Evolutionary conservation across 495 filamentous ascomycete genomes (phyloP).

Genomic region (Xylaria cubensis): DNA sequence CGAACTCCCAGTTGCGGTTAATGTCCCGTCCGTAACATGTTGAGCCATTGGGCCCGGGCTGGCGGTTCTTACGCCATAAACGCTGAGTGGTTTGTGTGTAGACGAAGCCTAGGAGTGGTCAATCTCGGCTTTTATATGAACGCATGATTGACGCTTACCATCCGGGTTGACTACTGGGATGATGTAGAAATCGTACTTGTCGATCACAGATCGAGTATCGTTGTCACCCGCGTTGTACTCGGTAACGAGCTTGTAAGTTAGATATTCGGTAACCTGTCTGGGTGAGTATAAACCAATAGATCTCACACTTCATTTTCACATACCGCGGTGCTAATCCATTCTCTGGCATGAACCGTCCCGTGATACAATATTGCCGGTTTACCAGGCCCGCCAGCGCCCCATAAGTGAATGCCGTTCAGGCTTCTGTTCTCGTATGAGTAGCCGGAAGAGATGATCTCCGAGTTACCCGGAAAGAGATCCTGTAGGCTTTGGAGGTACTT

Average conservation of each 20-base stretch:
- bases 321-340: slow-evolving; percentile 59
- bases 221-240: slow-evolving; percentile 45
- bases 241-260: slow-evolving; percentile 51
- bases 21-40: slow-evolving; percentile 55
- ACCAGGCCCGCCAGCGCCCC: slow-evolving; percentile 49
- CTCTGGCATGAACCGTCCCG: slow-evolving; percentile 58
- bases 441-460: slow-evolving; percentile 53
- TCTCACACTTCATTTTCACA: slow-evolving; percentile 4
- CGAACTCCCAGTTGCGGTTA: slow-evolving; percentile 60
- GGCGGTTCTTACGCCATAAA: slow-evolving; percentile 60
- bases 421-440: slow-evolving; percentile 50
- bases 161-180: slow-evolving; percentile 60
- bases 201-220: slow-evolving; percentile 40
- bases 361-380: slow-evolving; percentile 58
- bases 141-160: slow-evolving; percentile 35
- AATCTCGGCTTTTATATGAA: neutral
- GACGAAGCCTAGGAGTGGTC: slow-evolving; percentile 45
- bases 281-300: neutral
- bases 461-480: slow-evolving; percentile 48
- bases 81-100: slow-evolving; percentile 57
- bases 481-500: slow-evolving; percentile 50
- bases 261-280: slow-evolving; percentile 49
- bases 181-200: slow-evolving; percentile 61
- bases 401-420: slow-evolving; percentile 59
- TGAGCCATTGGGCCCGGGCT: slow-evolving; percentile 38